Evolutionary conservation across 805 yeast species (phyloP).

Genomic region (Candida maesae): DNA sequence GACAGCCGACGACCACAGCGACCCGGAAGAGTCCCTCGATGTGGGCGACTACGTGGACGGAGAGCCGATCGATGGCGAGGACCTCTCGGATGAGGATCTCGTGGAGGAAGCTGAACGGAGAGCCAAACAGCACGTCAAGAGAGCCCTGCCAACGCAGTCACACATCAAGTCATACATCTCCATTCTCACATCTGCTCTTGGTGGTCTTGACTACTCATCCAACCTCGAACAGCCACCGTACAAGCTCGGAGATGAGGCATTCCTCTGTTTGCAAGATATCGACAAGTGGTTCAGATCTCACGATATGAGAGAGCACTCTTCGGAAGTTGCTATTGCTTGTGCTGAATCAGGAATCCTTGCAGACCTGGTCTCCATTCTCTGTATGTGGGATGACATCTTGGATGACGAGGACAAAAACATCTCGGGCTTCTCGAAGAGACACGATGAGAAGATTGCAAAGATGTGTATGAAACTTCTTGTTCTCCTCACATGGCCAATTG

Average conservation of each 20-base stretch:
- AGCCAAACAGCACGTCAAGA: constrained; percentile 1
- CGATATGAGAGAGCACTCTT: constrained; percentile 66
- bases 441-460: constrained; percentile 59
- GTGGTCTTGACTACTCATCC: constrained; percentile 76
- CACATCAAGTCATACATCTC: constrained; percentile 64
- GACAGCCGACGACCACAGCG: not conserved
- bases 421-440: constrained; percentile 31
- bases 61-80: constrained; percentile 14
- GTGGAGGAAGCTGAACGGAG: not conserved
- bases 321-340: constrained; percentile 85
- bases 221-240: constrained; percentile 49
- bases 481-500: constrained; percentile 81
- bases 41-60: constrained; percentile 14
- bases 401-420: constrained; percentile 22
- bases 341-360: constrained; percentile 75
- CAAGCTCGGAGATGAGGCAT: constrained; percentile 82
- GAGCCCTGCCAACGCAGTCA: constrained; percentile 11
- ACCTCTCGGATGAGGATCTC: constrained; percentile 1
- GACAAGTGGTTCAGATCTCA: constrained; percentile 84
- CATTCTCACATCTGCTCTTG: constrained; percentile 81
- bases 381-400: constrained; percentile 60
- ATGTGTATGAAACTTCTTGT: constrained; percentile 78
- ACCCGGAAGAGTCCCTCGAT: constrained; percentile 1
- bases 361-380: constrained; percentile 71
- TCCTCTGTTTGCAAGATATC: constrained; percentile 69